A percentile compares a stretch with the other conserved stretches of the same genome.
phyloP scores from a whole-genome alignment of 1,139 yeast genomes.

The Debaryomyces nepalensis region DNA sequence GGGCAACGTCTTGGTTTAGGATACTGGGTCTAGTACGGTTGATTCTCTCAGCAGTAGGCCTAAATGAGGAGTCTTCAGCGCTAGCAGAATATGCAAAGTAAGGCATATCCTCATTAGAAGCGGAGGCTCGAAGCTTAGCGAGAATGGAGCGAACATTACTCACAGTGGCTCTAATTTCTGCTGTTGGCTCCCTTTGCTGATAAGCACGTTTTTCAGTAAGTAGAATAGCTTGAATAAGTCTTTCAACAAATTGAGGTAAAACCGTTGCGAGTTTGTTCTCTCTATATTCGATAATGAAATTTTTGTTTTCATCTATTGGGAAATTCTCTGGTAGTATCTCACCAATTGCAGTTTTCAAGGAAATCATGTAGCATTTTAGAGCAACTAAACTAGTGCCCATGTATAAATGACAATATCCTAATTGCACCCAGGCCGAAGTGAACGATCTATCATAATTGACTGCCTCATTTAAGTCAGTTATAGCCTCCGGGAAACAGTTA shows the following conservation, averaged over 20 bases:
- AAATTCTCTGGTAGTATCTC: slow-evolving; percentile 35
- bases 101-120: slow-evolving; percentile 32
- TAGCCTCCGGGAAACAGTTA: slow-evolving; percentile 49
- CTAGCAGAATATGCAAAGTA: slow-evolving; percentile 36
- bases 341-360: slow-evolving; percentile 38
- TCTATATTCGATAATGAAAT: slow-evolving; percentile 26
- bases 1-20: slow-evolving; percentile 45
- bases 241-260: slow-evolving; percentile 48
- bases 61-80: slow-evolving; percentile 31
- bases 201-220: slow-evolving; percentile 46
- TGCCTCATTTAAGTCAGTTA: slow-evolving; percentile 42
- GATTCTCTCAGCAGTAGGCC: slow-evolving; percentile 37
- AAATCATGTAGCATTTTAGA: slow-evolving; percentile 38
- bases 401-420: slow-evolving; percentile 50
- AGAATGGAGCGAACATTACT: slow-evolving; percentile 35
- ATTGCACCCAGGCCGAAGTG: slow-evolving; percentile 52
- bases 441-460: slow-evolving; percentile 36
- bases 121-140: slow-evolving; percentile 30
- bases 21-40: slow-evolving; percentile 42
- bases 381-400: slow-evolving; percentile 45
- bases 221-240: slow-evolving; percentile 39
- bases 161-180: slow-evolving; percentile 29
- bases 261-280: slow-evolving; percentile 27
- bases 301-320: slow-evolving; percentile 20
- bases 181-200: slow-evolving; percentile 38